Conservation (phyloP, 208 protist genomes). For the Vickermania spadyakhi region DNA sequence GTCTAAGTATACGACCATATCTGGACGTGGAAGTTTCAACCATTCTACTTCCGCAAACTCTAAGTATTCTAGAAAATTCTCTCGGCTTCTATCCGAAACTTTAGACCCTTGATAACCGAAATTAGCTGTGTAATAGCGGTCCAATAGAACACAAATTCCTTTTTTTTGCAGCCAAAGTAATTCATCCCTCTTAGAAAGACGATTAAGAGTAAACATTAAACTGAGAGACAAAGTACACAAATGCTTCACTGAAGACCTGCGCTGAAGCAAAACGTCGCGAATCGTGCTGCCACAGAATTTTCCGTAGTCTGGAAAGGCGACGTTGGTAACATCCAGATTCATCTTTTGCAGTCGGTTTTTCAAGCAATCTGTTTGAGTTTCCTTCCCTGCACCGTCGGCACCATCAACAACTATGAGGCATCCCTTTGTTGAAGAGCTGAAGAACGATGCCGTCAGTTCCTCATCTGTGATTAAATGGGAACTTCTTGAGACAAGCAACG, state of each 20-base stretch:
- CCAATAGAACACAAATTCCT: slow-evolving; percentile 65
- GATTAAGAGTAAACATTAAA: slow-evolving; percentile 85
- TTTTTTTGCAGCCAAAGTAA: slow-evolving; percentile 53
- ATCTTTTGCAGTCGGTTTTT: not conserved
- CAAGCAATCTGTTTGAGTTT: slow-evolving; percentile 75
- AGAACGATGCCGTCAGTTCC: slow-evolving; percentile 6
- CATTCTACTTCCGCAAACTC: slow-evolving; percentile 62
- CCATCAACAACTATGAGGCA: slow-evolving; percentile 77
- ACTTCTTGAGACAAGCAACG: slow-evolving; percentile 5
- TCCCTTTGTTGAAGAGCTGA: not conserved
- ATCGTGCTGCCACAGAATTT: slow-evolving; percentile 68
- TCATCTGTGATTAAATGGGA: not conserved
- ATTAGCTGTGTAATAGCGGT: slow-evolving; percentile 88
- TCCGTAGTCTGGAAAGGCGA: slow-evolving; percentile 84
- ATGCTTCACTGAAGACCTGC: slow-evolving; percentile 62
- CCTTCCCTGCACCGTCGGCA: slow-evolving; percentile 88
- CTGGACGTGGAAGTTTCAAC: slow-evolving; percentile 61
- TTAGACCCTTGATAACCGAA: slow-evolving; percentile 90
- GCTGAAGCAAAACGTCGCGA: slow-evolving; percentile 72
- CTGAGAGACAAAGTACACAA: slow-evolving; percentile 83
- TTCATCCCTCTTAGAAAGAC: slow-evolving; percentile 51
- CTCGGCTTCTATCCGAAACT: slow-evolving; percentile 43
- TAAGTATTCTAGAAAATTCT: slow-evolving; percentile 50
- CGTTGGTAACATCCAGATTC: slow-evolving; percentile 10
- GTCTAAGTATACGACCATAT: slow-evolving; percentile 80